Conservation (phyloP, 768 basidiomycete species). For the Kondoa malvinella region DNA sequence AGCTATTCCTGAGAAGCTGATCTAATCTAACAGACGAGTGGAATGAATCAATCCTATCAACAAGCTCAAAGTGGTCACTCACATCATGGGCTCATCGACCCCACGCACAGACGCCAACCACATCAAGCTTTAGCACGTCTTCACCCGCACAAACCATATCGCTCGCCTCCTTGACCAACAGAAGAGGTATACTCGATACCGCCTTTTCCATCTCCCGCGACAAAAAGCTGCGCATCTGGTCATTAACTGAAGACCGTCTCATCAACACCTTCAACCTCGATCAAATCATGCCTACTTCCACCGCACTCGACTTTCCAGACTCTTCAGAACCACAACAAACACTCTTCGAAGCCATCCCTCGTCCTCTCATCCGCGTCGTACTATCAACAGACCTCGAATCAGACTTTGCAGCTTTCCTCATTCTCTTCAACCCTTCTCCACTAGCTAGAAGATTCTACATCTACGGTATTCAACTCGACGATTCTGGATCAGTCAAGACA, state of each 20-base stretch:
- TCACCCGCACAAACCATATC: conserved; percentile 48
- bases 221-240: conserved; percentile 69
- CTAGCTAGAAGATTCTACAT: neutral
- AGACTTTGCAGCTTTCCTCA: neutral
- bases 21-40: neutral
- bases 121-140: conserved; percentile 36
- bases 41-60: conserved; percentile 1
- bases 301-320: conserved; percentile 12
- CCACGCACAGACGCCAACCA: conserved; percentile 41
- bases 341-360: neutral
- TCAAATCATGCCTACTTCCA: conserved; percentile 38
- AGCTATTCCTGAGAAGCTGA: neutral
- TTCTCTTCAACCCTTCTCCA: neutral
- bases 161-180: conserved; percentile 54
- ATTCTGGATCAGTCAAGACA: neutral
- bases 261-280: conserved; percentile 40
- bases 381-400: neutral
- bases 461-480: neutral
- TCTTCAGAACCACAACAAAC: conserved; percentile 11
- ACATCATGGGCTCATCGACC: conserved; percentile 41
- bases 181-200: conserved; percentile 49
- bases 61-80: conserved; percentile 21
- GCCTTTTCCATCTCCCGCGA: conserved; percentile 78
- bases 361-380: neutral
- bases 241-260: conserved; percentile 29